Conservation (phyloP, 202 grass and related monocot species). For the Cymbopogon flexuosus region DNA sequence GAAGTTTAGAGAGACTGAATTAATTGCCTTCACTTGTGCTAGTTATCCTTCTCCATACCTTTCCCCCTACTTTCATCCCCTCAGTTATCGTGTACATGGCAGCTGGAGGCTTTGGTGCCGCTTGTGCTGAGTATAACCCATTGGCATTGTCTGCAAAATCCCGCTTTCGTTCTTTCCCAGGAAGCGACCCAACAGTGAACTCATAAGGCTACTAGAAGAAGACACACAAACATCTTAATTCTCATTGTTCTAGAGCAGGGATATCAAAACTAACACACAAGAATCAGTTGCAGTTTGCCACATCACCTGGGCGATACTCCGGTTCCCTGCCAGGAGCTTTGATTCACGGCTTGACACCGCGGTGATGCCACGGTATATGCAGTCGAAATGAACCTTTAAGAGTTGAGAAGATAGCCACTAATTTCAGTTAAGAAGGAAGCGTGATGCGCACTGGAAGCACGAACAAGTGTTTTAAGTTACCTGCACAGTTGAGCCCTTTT, state of each 20-base stretch:
- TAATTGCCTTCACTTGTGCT: not conserved
- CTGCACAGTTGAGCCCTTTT: constrained; percentile 70
- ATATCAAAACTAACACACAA: not conserved
- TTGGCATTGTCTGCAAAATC: constrained; percentile 84
- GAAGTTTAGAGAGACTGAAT: not conserved
- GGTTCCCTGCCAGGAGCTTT: constrained; percentile 86
- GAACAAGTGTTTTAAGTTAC: not conserved
- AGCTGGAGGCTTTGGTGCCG: constrained; percentile 69
- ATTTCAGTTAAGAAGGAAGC: not conserved
- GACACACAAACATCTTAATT: constrained; percentile 33
- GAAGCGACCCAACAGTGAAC: constrained; percentile 80
- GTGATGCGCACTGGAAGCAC: not conserved
- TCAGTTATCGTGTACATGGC: constrained; percentile 78
- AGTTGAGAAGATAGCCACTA: not conserved
- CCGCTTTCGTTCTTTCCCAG: constrained; percentile 82
- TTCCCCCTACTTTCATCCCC: constrained; percentile 95
- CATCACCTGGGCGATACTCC: constrained; percentile 79
- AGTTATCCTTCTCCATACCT: constrained; percentile 34
- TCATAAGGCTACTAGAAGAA: constrained; percentile 95
- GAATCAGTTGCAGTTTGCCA: constrained; percentile 12
- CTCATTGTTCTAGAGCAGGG: not conserved
- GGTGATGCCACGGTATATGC: constrained; percentile 73
- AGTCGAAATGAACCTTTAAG: constrained; percentile 89
- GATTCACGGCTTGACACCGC: constrained; percentile 81
- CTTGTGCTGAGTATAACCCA: constrained; percentile 74